Conservation (phyloP, 805 yeast genomes). For the Soucietia sequanensis region DNA sequence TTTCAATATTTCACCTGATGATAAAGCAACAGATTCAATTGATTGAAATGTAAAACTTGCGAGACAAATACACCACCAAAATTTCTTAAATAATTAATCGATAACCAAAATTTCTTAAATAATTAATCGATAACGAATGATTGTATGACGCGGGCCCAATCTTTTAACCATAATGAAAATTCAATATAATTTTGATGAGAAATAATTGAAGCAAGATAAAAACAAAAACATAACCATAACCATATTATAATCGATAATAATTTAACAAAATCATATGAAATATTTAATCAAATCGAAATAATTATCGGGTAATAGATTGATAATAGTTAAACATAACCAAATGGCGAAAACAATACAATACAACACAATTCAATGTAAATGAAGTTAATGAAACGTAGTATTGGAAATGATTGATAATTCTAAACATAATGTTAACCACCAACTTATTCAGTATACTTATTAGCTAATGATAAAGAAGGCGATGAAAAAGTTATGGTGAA, state of each 20-base stretch:
- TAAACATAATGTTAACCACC: conserved; percentile 23
- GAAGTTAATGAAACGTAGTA: conserved; percentile 14
- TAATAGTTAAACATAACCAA: conserved; percentile 15
- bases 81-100: conserved; percentile 5
- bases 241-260: conserved; percentile 16
- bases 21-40: conserved; percentile 65
- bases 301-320: conserved; percentile 20
- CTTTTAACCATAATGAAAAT: neutral
- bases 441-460: conserved; percentile 24
- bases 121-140: too few relatives aligned
- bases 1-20: conserved; percentile 64
- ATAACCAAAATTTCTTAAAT: conserved; percentile 4
- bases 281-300: conserved; percentile 18
- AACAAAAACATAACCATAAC: too few relatives aligned
- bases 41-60: conserved; percentile 77
- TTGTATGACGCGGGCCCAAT: conserved; percentile 1
- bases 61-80: conserved; percentile 6
- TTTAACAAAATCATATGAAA: conserved; percentile 16
- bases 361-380: neutral
- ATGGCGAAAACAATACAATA: conserved; percentile 4
- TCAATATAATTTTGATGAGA: neutral
- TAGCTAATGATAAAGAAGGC: conserved; percentile 14
- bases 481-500: conserved; percentile 17
- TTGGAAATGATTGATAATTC: conserved; percentile 17
- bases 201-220: conserved; percentile 1